A percentile compares a stretch with the other conserved stretches of the same genome.
Evolutionary conservation across 495 filamentous ascomycete species (phyloP).

Genomic region (Filosporella fistucella): DNA sequence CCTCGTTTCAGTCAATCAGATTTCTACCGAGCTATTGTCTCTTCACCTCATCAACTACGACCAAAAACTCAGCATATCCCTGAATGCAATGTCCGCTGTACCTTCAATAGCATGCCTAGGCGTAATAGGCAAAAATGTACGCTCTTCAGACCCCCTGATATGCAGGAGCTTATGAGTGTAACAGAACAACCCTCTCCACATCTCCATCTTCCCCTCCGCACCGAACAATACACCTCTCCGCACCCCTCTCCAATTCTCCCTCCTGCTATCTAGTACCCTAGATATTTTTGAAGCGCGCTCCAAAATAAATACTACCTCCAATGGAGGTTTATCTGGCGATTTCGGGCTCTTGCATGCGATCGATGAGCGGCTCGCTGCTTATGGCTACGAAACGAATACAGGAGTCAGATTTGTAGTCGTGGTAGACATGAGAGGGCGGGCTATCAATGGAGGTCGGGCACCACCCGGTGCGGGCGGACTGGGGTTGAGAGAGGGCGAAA

Average conservation of each 20-base stretch:
- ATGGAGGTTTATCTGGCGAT: slow-evolving; percentile 59
- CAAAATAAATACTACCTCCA: slow-evolving; percentile 55
- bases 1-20: too few species aligned
- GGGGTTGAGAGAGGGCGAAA: slow-evolving; percentile 72
- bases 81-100: slow-evolving; percentile 26
- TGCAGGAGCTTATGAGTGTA: slow-evolving; percentile 18
- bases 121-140: slow-evolving; percentile 86
- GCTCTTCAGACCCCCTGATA: neutral
- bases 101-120: slow-evolving; percentile 88
- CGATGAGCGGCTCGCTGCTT: slow-evolving; percentile 85
- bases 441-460: slow-evolving; percentile 22
- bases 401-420: slow-evolving; percentile 84
- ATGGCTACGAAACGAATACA: slow-evolving; percentile 97
- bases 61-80: too few species aligned
- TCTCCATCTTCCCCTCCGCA: slow-evolving; percentile 69
- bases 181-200: slow-evolving; percentile 95
- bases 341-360: slow-evolving; percentile 87
- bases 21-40: too few species aligned
- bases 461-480: slow-evolving; percentile 25
- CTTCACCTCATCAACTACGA: too few species aligned
- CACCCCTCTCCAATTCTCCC: slow-evolving; percentile 78
- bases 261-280: slow-evolving; percentile 83
- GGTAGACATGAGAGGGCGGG: slow-evolving; percentile 74
- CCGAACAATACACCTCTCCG: slow-evolving; percentile 39
- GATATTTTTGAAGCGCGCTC: slow-evolving; percentile 86